Conservation (phyloP, 495 filamentous ascomycete species). For the Endocarpon pusillum region DNA sequence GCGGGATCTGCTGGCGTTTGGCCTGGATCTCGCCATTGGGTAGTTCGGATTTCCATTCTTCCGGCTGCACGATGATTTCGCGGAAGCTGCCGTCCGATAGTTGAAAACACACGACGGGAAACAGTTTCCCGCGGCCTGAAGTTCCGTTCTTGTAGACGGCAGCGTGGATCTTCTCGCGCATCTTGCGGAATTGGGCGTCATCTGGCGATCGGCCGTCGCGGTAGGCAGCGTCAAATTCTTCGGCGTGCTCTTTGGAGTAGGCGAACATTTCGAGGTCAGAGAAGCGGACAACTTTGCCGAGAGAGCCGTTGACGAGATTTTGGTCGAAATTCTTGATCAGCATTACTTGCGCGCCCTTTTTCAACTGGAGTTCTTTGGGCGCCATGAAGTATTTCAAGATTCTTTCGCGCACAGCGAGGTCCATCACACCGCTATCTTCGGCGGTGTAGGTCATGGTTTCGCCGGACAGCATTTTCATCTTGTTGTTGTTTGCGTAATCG, state of each 20-base stretch:
- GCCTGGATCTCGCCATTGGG: slow-evolving; percentile 92
- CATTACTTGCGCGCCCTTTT: slow-evolving; percentile 93
- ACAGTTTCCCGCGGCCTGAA: slow-evolving; percentile 30
- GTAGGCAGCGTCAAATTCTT: slow-evolving; percentile 28
- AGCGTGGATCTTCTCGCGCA: slow-evolving; percentile 32
- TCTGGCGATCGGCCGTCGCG: slow-evolving; percentile 22
- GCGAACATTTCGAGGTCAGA: slow-evolving; percentile 73
- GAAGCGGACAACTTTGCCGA: slow-evolving; percentile 72
- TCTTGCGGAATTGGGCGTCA: slow-evolving; percentile 23
- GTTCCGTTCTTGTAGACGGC: slow-evolving; percentile 23
- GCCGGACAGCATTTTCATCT: slow-evolving; percentile 58
- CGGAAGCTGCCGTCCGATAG: slow-evolving; percentile 62
- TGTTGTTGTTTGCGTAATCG: slow-evolving; percentile 61
- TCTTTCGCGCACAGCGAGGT: slow-evolving; percentile 51
- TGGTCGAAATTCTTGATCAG: slow-evolving; percentile 99
- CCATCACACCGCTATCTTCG: slow-evolving; percentile 59
- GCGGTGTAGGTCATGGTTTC: slow-evolving; percentile 49
- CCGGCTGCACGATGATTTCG: slow-evolving; percentile 64
- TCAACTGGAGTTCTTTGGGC: slow-evolving; percentile 55
- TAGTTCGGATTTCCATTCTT: slow-evolving; percentile 90
- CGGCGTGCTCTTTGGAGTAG: slow-evolving; percentile 36
- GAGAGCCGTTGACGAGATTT: slow-evolving; percentile 77
- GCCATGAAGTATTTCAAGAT: slow-evolving; percentile 87
- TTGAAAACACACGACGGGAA: slow-evolving; percentile 68
- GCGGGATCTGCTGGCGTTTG: slow-evolving; percentile 39